A percentile compares a stretch with the other conserved stretches of the same genome.
These are phyloP conservation scores for Phaeolepiota aurea DNA, from an alignment of 768 basidiomycete species.

Conservation along the genomic window DNA sequence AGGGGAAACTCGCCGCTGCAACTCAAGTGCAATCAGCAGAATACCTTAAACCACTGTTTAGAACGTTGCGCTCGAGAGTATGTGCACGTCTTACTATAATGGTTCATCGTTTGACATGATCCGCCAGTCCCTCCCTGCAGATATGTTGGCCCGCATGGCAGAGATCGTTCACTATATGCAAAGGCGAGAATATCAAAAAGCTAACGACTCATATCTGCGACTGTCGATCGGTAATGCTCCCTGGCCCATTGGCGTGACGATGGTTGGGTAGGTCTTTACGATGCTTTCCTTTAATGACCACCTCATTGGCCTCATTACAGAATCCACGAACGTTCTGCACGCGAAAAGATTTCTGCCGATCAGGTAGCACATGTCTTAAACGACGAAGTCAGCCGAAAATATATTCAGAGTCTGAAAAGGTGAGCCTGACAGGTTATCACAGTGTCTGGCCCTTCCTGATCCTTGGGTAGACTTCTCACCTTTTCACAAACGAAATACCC, in stretches of 20 bases:
- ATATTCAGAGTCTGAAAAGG: slow-evolving; percentile 96
- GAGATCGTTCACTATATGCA: slow-evolving; percentile 98
- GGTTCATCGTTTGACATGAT: slow-evolving; percentile 1
- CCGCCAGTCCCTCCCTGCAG: slow-evolving; percentile 65
- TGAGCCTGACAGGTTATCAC: slow-evolving; percentile 22
- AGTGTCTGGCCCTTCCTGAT: slow-evolving; percentile 1
- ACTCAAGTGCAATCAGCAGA: slow-evolving; percentile 94
- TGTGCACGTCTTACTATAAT: slow-evolving; percentile 17
- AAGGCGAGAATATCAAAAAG: slow-evolving; percentile 86
- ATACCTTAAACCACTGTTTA: slow-evolving; percentile 96
- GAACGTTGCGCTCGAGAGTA: slow-evolving; percentile 79
- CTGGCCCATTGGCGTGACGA: slow-evolving; percentile 99
- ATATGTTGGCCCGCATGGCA: slow-evolving; percentile 79
- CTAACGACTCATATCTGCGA: slow-evolving; percentile 95
- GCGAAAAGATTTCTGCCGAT: slow-evolving; percentile 96
- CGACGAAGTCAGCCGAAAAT: slow-evolving; percentile 97
- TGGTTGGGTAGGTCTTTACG: slow-evolving; percentile 78
- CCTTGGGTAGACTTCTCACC: slow-evolving; percentile 64
- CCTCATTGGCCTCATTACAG: slow-evolving; percentile 25
- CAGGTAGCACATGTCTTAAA: slow-evolving; percentile 98
- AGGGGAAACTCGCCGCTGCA: slow-evolving; percentile 91
- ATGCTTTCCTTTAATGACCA: neutral
- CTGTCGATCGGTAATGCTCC: slow-evolving; percentile 97
- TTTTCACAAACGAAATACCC: slow-evolving; percentile 96
- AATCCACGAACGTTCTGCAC: slow-evolving; percentile 95